These are phyloP conservation scores for Beauveria sp. DNA, from an alignment of 2,329 filamentous ascomycete genomes.

Conservation along the genomic window DNA sequence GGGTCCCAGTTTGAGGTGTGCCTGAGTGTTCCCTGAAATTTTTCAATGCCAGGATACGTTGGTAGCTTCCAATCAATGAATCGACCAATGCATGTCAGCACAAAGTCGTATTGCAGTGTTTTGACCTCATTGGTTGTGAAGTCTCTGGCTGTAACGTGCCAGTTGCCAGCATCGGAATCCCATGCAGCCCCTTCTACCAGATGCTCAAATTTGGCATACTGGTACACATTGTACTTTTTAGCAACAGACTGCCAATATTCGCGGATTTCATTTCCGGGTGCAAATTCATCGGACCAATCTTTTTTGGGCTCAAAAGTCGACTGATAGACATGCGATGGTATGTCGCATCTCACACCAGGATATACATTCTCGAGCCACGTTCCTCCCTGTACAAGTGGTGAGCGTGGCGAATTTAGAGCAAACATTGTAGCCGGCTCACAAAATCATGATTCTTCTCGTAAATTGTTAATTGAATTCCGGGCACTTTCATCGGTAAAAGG, in stretches of 20 bases:
- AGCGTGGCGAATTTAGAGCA: slow-evolving; percentile 10
- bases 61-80: slow-evolving; percentile 61
- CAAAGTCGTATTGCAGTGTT: slow-evolving; percentile 47
- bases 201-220: slow-evolving; percentile 46
- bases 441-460: slow-evolving; percentile 62
- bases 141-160: slow-evolving; percentile 28
- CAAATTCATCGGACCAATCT: slow-evolving; percentile 62
- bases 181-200: slow-evolving; percentile 50
- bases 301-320: slow-evolving; percentile 59
- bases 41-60: slow-evolving; percentile 47
- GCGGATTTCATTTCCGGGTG: slow-evolving; percentile 57
- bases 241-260: slow-evolving; percentile 59
- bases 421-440: slow-evolving; percentile 31
- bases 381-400: slow-evolving; percentile 30
- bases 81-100: slow-evolving; percentile 56
- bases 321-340: slow-evolving; percentile 64
- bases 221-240: slow-evolving; percentile 56
- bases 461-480: slow-evolving; percentile 56
- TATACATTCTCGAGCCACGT: slow-evolving; percentile 52
- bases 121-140: slow-evolving; percentile 23
- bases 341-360: slow-evolving; percentile 59
- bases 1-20: slow-evolving; percentile 56
- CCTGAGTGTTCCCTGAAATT: slow-evolving; percentile 47
- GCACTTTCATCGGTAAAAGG: slow-evolving; percentile 61
- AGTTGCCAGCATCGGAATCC: slow-evolving; percentile 42